These are phyloP conservation scores for Boletellus sp. DNA, from an alignment of 768 basidiomycete genomes.

Conservation along the genomic window DNA sequence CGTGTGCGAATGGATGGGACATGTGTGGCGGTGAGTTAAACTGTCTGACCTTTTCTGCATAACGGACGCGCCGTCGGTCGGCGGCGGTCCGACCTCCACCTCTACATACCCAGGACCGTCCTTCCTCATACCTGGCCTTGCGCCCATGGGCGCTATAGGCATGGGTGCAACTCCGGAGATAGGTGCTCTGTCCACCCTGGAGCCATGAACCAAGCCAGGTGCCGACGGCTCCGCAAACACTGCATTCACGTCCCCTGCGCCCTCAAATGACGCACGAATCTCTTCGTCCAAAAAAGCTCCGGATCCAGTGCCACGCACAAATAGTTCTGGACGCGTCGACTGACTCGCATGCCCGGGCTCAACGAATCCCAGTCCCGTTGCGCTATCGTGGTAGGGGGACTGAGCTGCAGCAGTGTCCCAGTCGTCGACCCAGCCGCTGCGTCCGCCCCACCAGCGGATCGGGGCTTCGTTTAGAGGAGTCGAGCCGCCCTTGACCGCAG, in stretches of 20 bases:
- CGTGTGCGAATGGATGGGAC: neutral
- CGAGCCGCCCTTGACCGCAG: neutral
- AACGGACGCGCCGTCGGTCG: neutral
- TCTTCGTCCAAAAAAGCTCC: constrained; percentile 18
- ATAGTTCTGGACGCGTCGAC: constrained; percentile 3
- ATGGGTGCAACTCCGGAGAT: constrained; percentile 7
- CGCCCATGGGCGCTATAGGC: neutral
- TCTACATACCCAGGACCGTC: neutral
- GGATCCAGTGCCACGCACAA: neutral
- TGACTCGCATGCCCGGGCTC: neutral
- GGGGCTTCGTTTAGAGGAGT: constrained; percentile 19
- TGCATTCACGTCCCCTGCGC: neutral
- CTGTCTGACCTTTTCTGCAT: neutral
- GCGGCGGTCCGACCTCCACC: neutral
- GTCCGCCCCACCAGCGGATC: constrained; percentile 20
- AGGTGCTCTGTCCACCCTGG: constrained; percentile 3
- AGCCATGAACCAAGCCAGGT: neutral
- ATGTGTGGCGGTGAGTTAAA: neutral
- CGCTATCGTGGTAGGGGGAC: neutral
- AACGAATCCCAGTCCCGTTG: neutral
- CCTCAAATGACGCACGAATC: constrained; percentile 19
- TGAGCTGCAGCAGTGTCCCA: constrained; percentile 11
- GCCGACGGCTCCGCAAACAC: neutral
- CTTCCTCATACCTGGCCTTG: neutral
- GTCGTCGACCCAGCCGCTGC: constrained; percentile 15